These are phyloP conservation scores for Canna indica DNA, from an alignment of 176 grass and related monocot genomes.

Conservation along the genomic window DNA sequence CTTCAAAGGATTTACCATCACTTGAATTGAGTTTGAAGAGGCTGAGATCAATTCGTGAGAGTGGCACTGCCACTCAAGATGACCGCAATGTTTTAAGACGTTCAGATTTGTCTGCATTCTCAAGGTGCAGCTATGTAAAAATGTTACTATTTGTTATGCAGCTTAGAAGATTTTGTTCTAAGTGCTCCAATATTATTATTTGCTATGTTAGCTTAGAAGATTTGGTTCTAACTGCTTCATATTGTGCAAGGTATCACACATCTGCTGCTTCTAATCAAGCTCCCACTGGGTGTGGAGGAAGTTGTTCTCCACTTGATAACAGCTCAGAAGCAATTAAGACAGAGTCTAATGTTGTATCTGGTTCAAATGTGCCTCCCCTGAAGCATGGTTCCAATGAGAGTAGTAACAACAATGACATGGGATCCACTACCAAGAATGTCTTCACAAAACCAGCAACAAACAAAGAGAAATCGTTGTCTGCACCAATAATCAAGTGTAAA, in stretches of 20 bases:
- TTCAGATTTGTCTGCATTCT: conserved; percentile 67
- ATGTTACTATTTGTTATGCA: not conserved
- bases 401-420: conserved; percentile 76
- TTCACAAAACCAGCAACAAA: conserved; percentile 28
- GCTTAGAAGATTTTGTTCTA: conserved; percentile 27
- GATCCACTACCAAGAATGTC: conserved; percentile 66
- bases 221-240: conserved; percentile 46
- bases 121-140: conserved; percentile 64
- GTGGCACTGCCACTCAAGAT: conserved; percentile 25
- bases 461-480: conserved; percentile 40
- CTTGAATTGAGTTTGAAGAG: conserved; percentile 78
- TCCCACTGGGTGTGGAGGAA: conserved; percentile 28
- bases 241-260: conserved; percentile 73
- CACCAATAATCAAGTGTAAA: conserved; percentile 38
- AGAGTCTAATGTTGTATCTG: conserved; percentile 45
- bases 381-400: conserved; percentile 79
- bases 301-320: conserved; percentile 52
- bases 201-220: conserved; percentile 21
- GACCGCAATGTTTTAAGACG: conserved; percentile 51
- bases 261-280: conserved; percentile 59
- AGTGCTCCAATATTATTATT: conserved; percentile 30
- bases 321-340: conserved; percentile 62
- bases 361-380: conserved; percentile 41
- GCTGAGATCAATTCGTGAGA: conserved; percentile 37
- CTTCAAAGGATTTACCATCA: conserved; percentile 31